Evolutionary conservation across 1,284 basidiomycete species (phyloP).

Genomic region (Tilletia indica): DNA sequence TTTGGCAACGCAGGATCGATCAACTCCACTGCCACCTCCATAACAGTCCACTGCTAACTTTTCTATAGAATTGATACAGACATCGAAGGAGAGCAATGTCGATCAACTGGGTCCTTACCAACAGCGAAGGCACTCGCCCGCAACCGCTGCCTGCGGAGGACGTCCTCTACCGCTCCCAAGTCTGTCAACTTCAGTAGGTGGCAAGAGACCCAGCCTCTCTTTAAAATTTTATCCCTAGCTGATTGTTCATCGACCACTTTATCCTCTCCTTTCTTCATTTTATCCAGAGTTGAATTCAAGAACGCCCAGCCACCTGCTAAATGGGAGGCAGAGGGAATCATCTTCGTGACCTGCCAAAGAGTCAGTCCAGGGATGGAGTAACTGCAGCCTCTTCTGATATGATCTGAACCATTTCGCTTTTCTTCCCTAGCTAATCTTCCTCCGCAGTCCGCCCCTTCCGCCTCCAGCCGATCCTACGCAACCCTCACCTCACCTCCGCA

Average conservation of each 20-base stretch:
- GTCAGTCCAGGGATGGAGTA: constrained; percentile 21
- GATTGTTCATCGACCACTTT: too few relatives aligned
- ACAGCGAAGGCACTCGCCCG: constrained; percentile 30
- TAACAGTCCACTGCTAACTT: too few relatives aligned
- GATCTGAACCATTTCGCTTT: background rate
- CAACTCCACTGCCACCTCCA: too few relatives aligned
- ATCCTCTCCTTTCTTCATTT: too few relatives aligned
- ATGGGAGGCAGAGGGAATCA: constrained; percentile 37
- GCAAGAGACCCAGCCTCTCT: too few relatives aligned
- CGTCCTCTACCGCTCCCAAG: constrained; percentile 28
- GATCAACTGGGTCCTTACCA: constrained; percentile 47
- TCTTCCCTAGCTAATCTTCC: constrained; percentile 34
- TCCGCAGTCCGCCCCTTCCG: constrained; percentile 29
- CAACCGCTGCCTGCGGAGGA: constrained; percentile 41
- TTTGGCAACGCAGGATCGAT: too few relatives aligned
- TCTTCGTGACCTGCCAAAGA: constrained; percentile 37
- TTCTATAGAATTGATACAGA: too few relatives aligned
- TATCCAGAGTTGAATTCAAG: constrained; percentile 26
- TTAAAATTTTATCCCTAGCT: too few relatives aligned
- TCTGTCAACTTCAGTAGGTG: constrained; percentile 27
- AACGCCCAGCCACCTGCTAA: constrained; percentile 19
- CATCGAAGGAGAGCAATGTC: constrained; percentile 38
- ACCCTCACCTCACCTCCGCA: constrained; percentile 21
- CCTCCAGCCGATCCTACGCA: constrained; percentile 16
- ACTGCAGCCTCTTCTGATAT: background rate